Conservation (phyloP, 2,329 filamentous ascomycete genomes). For the Aspergillus phoenicis region DNA sequence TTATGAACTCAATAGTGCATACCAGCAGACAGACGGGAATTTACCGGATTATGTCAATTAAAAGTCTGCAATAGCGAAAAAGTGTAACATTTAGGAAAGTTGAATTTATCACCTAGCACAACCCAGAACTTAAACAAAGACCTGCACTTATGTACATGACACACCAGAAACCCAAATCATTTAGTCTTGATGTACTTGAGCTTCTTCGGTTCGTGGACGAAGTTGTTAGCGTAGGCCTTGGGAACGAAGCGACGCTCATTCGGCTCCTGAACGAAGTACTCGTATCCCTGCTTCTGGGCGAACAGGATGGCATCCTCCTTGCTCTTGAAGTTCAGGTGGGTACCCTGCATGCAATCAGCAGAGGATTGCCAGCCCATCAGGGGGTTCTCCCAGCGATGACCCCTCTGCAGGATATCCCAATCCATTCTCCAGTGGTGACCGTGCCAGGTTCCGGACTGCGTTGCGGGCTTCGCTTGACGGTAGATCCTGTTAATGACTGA, state of each 20-base stretch:
- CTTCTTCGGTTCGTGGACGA: slow-evolving; percentile 80
- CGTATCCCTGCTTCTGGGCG: slow-evolving; percentile 98
- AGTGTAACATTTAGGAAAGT: slow-evolving; percentile 1
- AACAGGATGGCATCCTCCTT: slow-evolving; percentile 96
- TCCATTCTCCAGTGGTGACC: slow-evolving; percentile 92
- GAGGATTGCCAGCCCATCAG: slow-evolving; percentile 99
- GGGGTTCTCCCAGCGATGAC: slow-evolving; percentile 97
- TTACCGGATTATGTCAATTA: too few relatives aligned
- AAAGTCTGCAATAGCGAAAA: not conserved
- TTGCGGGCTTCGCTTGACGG: slow-evolving; percentile 88
- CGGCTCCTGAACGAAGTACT: slow-evolving; percentile 98
- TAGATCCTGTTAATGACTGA: slow-evolving; percentile 70
- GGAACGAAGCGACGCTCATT: slow-evolving; percentile 82
- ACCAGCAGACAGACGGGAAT: too few relatives aligned
- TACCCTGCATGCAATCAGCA: slow-evolving; percentile 92
- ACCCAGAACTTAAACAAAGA: slow-evolving; percentile 23
- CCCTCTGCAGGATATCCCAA: slow-evolving; percentile 91
- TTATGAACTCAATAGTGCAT: too few relatives aligned
- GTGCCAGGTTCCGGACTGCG: slow-evolving; percentile 89
- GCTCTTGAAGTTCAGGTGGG: slow-evolving; percentile 81
- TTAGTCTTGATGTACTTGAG: slow-evolving; percentile 85
- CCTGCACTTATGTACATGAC: slow-evolving; percentile 41
- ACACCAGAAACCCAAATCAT: slow-evolving; percentile 52
- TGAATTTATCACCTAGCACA: slow-evolving; percentile 18
- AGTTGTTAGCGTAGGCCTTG: slow-evolving; percentile 98